Percentiles rank a stretch among this genome's conserved stretches.
phyloP scores from a whole-genome alignment of 2,329 filamentous ascomycete species.

The Canariomyces notabilis region DNA sequence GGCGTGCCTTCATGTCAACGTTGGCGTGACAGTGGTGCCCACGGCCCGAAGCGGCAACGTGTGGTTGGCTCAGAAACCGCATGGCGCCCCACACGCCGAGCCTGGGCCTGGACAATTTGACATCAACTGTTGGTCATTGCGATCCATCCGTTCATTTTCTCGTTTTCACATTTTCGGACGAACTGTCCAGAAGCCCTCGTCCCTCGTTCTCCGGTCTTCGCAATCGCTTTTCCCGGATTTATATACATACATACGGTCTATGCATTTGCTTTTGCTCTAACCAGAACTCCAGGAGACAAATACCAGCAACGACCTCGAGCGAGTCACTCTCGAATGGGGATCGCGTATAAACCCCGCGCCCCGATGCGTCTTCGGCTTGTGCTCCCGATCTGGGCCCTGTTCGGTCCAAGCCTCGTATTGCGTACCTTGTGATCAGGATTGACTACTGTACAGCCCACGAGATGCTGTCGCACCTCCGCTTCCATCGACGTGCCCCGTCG shows the following conservation, averaged over 20 bases:
- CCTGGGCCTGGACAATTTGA: neutral
- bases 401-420: neutral
- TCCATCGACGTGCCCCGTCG: slow-evolving; percentile 53
- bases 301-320: neutral
- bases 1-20: too few relatives aligned
- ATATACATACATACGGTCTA: neutral
- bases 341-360: slow-evolving; percentile 2
- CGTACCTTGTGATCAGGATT: neutral
- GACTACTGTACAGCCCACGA: neutral
- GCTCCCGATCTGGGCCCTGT: neutral
- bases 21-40: too few relatives aligned
- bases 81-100: neutral
- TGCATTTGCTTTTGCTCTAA: neutral
- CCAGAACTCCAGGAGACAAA: neutral
- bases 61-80: neutral
- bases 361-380: slow-evolving; percentile 5
- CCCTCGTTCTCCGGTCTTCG: neutral
- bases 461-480: slow-evolving; percentile 40
- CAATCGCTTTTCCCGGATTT: neutral
- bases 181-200: neutral
- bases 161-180: neutral
- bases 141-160: neutral
- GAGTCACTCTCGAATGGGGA: neutral
- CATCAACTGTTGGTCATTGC: neutral
- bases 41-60: neutral